Base-by-base conservation (phyloP, 2,329 filamentous ascomycete species). In the Corinectria fuckeliana region DNA sequence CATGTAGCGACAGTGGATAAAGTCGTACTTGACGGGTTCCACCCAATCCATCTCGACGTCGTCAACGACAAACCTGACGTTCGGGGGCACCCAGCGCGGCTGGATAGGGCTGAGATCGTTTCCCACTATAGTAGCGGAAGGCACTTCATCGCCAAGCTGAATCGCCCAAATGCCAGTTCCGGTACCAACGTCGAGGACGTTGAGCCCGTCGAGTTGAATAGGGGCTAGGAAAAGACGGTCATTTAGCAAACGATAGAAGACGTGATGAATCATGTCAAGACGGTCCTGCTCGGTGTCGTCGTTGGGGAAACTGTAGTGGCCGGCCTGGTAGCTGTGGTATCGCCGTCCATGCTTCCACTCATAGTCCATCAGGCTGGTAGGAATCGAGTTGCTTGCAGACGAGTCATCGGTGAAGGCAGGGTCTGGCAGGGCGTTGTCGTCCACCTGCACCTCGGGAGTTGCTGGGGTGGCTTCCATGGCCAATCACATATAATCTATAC, bases 21-120 rank as follows among this genome's bases (percentile, higher is more conserved):
- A 76, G 36, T 75, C 73, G 39, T 74, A 75, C 11, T 66, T 55
- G 2, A 60, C 44, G 0, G 63, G 49, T 26, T 73, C 64, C 2
- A 50, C 55, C 87, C 86, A 89, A 1, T 83, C 77, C 30, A 82
- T 77, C 66, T 88, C 84, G 16, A 81, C 78, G 65, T 88, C 85
- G 65, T 88, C 85, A 7, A 89, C 78, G 32, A 86, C 70, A 67
- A 88, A 88, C 5, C 77, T 78, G 54, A 86, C 78, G 62, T 88
- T 88, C 3, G 82, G 80, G 2, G 85, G 86, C 1, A 87, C 79
- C 74, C 76, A 78, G 9, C 72, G 70, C 3, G 78, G 78, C 60
- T 81, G 78, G 11, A 81, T 81, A 0, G 79, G 78, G 23, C 76
- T 77, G 0, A 80, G 65, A 36, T 81, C 77, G 20, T 75, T 75